Evolutionary conservation across 2,329 filamentous ascomycete species (phyloP), one percentile per base, ranked within the genome.

Genomic region (Fusarium oligoseptatum): DNA sequence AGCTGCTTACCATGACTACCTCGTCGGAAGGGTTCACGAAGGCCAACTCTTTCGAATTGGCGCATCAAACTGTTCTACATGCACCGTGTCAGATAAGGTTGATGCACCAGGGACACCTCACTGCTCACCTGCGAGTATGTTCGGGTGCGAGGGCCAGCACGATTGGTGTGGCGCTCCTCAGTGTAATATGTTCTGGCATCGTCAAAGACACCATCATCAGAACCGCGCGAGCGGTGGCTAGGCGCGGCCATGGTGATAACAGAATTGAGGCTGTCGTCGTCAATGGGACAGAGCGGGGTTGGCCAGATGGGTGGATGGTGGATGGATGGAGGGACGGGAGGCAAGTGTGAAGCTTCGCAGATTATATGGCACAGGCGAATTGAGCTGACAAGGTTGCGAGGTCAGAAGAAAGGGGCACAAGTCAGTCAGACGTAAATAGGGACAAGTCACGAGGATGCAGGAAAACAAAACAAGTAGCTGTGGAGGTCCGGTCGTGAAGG

Each of bases 101-200:
- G 58, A 43, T 56, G 22, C n/a, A 58, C 15, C 12, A 15, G 36
- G 5, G 41, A 37, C n/a, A 17, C 11, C 20, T 11, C 56, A 12
- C 58, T 36, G 63, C 81, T 60, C 80, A 88, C 88, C 83, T 89
- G 88, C 3, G 89, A 90, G 74, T 88, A 90, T 24, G 89, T 91
- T 70, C 88, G 85, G 20, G 87, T 88, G 60, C 89, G 86, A 45
- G 84, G 82, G 24, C 88, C 87, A 61, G 82, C 85, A 75, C 87
- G 85, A 65, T 81, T 81, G 73, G 89, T 87, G 64, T 89, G 87
- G 64, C 88, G 87, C 39, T 90, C 88, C 27, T 88, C 86, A 37
- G 87, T 83, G 73, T 91, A 91, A 79, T 91, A 91, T 27, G 88
- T 90, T 78, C 85, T 86, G 68, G 89, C 89, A 82, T 90, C 88